Base-by-base conservation (phyloP, 164 flowering plant genomes). In the Tetracentron sinense region DNA sequence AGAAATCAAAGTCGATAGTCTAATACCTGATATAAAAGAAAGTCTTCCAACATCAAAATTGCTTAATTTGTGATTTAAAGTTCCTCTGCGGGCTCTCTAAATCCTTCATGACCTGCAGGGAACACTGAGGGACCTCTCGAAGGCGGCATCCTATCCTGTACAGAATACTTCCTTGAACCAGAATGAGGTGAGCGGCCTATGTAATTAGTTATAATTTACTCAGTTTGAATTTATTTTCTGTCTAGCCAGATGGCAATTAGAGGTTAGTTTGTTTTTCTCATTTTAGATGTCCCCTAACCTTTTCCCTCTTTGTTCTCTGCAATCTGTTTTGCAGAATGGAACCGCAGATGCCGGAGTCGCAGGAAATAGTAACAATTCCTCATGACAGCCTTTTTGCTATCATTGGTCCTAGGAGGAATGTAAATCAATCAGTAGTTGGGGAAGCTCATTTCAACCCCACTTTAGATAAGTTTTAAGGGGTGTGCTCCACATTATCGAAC, bases 31-130 rank as follows among this genome's bases (percentile, higher is more conserved):
- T n/a, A n/a, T n/a, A n/a, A n/a, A n/a, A n/a, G n/a, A n/a, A n/a
- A n/a, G n/a, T n/a, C n/a, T n/a, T n/a, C n/a, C n/a, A n/a, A n/a
- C n/a, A n/a, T n/a, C n/a, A n/a, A n/a, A n/a, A n/a, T n/a, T n/a
- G n/a, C n/a, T n/a, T n/a, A n/a, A n/a, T n/a, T n/a, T n/a, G n/a
- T n/a, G n/a, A n/a, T n/a, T n/a, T n/a, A n/a, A n/a, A n/a, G n/a
- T n/a, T n/a, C n/a, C n/a, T n/a, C n/a, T 68, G 73, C 22, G 73
- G 73, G 17, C 73, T 68, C n/a, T 64, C 61, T 22, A 67, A 67
- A 15, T 67, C 69, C n/a, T 57, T 68, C 47, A 64, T 63, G 14
- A 57, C 63, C 22, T 70, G 73, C 64, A 70, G 15, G 78, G 78
- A 56, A 61, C 69, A 23, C 47, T 68, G 57, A 68, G 69, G 65